phyloP scores from a whole-genome alignment of 805 yeast genomes.

The Lipomyces japonicus region DNA sequence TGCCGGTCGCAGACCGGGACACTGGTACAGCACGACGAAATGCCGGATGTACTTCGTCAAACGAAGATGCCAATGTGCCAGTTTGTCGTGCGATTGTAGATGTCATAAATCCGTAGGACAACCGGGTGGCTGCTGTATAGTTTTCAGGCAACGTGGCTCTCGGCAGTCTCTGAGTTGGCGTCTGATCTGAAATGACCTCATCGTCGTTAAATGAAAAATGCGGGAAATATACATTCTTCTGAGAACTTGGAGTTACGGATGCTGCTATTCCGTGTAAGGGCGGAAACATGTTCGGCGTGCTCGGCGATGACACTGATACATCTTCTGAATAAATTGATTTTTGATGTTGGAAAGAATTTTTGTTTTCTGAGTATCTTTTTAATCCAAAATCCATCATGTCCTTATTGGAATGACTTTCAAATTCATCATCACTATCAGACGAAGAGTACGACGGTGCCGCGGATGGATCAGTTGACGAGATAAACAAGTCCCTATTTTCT shows the following conservation, averaged over 20 bases:
- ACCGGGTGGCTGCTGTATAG: background rate
- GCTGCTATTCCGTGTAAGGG: background rate
- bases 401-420: background rate
- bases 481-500: too few species aligned
- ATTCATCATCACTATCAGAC: background rate
- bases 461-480: background rate
- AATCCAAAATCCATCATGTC: too few species aligned
- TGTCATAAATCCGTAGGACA: background rate
- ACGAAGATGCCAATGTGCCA: background rate
- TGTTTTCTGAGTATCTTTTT: too few species aligned
- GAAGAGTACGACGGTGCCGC: background rate
- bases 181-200: background rate
- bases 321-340: background rate
- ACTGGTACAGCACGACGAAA: conserved; percentile 19
- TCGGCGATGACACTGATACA: conserved; percentile 5
- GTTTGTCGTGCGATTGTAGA: background rate
- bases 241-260: background rate
- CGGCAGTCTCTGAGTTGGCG: background rate
- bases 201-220: background rate
- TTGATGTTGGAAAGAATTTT: background rate
- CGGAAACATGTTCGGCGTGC: conserved; percentile 1
- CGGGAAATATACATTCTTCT: background rate
- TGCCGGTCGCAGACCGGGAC: conserved; percentile 24
- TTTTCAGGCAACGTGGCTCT: background rate
- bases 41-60: conserved; percentile 5